Conservation (phyloP, 169 alveolate genomes). For the Plasmodium knowlesi region DNA sequence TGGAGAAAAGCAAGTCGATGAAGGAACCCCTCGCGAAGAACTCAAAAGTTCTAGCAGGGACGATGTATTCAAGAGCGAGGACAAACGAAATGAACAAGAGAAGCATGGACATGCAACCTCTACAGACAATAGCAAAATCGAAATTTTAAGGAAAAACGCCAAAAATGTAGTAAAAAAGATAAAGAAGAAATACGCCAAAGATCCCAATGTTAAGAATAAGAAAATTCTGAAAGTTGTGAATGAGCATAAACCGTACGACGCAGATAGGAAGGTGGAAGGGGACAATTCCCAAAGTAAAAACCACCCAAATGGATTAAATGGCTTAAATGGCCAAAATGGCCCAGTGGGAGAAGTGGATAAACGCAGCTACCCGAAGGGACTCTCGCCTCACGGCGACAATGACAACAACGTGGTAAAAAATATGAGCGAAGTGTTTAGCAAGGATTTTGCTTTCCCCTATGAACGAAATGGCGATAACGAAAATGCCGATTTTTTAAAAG, state of each 20-base stretch:
- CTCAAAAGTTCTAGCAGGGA: background rate
- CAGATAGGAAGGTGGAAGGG: conserved; percentile 11
- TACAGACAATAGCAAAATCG: conserved; percentile 7
- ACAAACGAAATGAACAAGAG: background rate
- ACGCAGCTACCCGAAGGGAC: background rate
- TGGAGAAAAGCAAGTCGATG: background rate
- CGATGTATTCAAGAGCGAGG: background rate
- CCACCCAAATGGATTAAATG: background rate
- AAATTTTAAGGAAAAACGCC: background rate
- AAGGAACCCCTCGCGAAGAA: no score
- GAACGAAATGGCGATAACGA: conserved; percentile 44
- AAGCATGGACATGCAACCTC: background rate
- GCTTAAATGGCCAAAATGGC: background rate
- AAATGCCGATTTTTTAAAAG: conserved; percentile 23
- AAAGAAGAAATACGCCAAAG: conserved; percentile 36
- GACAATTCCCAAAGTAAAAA: background rate
- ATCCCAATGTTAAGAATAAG: conserved; percentile 5
- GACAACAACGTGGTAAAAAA: conserved; percentile 45
- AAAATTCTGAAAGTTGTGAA: conserved; percentile 23
- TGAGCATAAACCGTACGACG: conserved; percentile 7
- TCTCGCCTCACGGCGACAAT: background rate
- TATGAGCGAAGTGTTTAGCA: conserved; percentile 27
- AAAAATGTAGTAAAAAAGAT: conserved; percentile 1
- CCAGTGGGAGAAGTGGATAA: background rate
- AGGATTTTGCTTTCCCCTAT: background rate